Evolutionary conservation across 2,329 filamentous ascomycete genomes (phyloP), one percentile per base, ranked within the genome.

Genomic region (Alternaria ventricosa): DNA sequence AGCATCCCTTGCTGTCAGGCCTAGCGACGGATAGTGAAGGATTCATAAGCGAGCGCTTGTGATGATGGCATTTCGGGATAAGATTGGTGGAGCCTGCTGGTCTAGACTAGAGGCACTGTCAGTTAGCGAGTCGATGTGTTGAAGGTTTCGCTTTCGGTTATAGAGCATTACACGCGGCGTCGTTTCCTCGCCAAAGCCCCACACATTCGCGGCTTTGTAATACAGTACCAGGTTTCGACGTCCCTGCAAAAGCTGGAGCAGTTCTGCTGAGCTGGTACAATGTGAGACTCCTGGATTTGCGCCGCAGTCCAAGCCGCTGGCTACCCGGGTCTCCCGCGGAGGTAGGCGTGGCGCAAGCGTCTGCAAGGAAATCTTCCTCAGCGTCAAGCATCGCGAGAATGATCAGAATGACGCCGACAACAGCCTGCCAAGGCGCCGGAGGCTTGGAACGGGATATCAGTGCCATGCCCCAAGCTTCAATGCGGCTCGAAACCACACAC

Each of bases 401-500:
- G 44, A 43, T 49, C 56, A 50, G 8, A 10, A 55, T 63, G 56
- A 60, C 56, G 49, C 25, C 49, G 45, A 43, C n/a, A 27, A 23
- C 18, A 36, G 8, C n/a, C 9, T n/a, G 60, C 60, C 60, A 63
- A 63, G 60, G 28, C n/a, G 18, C 44, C 56, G 50, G 44, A 53
- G 60, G 56, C 60, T 63, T 63, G 60, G 60, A 23, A 53, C 56
- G 57, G 49, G 25, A 55, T 15, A 33, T 50, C 23, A 28, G 25
- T 50, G 44, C 44, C 27, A 60, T 25, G 33, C 25, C n/a, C 50
- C 50, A 46, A 59, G 60, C 25, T 59, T 49, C 43, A 44, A 63
- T 63, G 57, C 50, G 50, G 60, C 60, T 63, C 49, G 45, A 44
- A 28, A 22, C 49, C 60, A 63, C 49, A 45, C 23, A 44, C 41